Conservation (phyloP, 305 asterid species). For the Fraxinus sp. region DNA sequence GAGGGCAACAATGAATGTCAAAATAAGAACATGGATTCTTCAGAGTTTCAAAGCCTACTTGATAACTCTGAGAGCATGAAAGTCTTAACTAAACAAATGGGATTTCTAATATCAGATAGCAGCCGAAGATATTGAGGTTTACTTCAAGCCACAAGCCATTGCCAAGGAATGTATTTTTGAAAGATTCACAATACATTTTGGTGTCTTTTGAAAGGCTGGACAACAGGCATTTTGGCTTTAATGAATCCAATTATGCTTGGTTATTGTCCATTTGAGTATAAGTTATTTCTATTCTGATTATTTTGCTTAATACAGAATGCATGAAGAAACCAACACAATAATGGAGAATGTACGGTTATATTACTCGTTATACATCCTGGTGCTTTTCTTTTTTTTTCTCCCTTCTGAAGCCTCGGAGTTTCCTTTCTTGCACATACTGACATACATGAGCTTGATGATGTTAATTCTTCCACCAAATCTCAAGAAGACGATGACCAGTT, state of each 20-base stretch:
- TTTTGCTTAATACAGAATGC: not conserved
- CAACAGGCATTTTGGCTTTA: not conserved
- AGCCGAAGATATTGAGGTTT: constrained; percentile 14
- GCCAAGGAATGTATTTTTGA: not conserved
- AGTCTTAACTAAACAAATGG: constrained; percentile 44
- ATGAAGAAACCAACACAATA: not conserved
- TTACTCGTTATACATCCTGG: not conserved
- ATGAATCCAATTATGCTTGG: not conserved
- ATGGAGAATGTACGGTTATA: not conserved
- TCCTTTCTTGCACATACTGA: not conserved
- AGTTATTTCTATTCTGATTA: not conserved
- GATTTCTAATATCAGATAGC: constrained; percentile 36
- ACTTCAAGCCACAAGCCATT: not conserved
- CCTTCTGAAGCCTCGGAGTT: not conserved
- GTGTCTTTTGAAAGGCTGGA: not conserved
- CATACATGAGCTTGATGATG: not conserved
- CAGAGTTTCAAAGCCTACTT: not conserved
- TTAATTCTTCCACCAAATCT: not conserved
- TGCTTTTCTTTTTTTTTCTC: not conserved
- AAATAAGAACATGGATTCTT: constrained; percentile 22
- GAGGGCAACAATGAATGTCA: constrained; percentile 26
- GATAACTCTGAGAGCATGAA: constrained; percentile 37
- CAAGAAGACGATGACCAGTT: not conserved
- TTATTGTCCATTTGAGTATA: not conserved
- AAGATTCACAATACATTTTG: not conserved